Base-by-base conservation (phyloP, 208 protist genomes). In the Herpetomonas tarakana region DNA sequence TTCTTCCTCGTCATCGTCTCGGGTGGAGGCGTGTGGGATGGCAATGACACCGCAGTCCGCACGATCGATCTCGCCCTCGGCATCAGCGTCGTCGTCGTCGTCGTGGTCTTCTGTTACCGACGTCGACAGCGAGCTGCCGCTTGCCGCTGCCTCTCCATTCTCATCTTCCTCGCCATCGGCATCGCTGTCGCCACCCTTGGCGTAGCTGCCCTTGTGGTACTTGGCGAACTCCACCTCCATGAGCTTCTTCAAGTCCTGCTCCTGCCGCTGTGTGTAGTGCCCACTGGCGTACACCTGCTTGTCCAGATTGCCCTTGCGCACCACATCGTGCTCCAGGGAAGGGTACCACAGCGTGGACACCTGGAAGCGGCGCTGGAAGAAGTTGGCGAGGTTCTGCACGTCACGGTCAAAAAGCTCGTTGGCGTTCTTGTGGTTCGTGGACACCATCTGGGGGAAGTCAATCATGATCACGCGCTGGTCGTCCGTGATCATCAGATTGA, bases 401-500 rank as follows among this genome's bases (percentile, higher is more conserved):
- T 99, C 98, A 31, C 98, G 91, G 47, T 98, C 79, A 73, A 99
- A 99, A 47, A 93, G 83, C 64, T 95, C 89, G 24, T 84, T 60
- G 18, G 98, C 98, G 66, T 99, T 99, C 21, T 39, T 52, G 74
- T 99, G 97, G 27, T 86, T 91, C 14, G 86, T 98, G 6, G 98
- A 99, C 11, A 99, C 80, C 98, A 99, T 99, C 75, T 99, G 98
- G 27, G 98, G 98, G 56, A 99, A 99, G 78, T 99, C 98, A 81
- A 99, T 99, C 26, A 99, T 66, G 12, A 94, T 86, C 1, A 99
- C 76, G 7, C 84, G 73, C 71, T 93, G 81, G 3, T 98, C 81
- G 2, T 98, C 86, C 16, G 81, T 91, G 39, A 99, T 78, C 63
- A 99, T 94, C 4, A 99, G 52, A 72, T 99, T 99, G 79, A 99